A percentile compares a stretch with the other conserved stretches of the same genome.
phyloP scores from a whole-genome alignment of 257 asterid species.

The Jacaranda mimosifolia region DNA sequence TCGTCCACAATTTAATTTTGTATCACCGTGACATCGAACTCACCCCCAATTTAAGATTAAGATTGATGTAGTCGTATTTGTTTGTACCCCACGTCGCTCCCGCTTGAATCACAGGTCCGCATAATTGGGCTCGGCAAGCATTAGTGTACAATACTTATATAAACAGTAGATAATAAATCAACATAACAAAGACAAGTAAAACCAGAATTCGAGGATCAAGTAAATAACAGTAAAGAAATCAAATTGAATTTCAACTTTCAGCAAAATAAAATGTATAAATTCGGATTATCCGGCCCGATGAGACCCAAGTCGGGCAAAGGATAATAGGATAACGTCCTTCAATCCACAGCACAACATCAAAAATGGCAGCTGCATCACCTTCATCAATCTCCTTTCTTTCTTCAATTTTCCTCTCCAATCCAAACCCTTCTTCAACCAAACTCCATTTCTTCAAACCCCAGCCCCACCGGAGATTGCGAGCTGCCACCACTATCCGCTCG shows the following conservation, averaged over 20 bases:
- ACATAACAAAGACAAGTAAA: too few relatives aligned
- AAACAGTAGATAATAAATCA: too few relatives aligned
- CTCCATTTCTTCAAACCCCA: conserved; percentile 44
- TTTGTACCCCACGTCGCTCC: too few relatives aligned
- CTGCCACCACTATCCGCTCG: conserved; percentile 45
- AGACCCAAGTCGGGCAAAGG: not conserved
- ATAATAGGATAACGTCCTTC: conserved; percentile 41
- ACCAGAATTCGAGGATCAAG: too few relatives aligned
- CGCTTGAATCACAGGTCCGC: too few relatives aligned
- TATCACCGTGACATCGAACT: too few relatives aligned
- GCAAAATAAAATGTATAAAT: not conserved
- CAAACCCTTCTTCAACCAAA: conserved; percentile 40
- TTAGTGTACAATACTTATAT: too few relatives aligned
- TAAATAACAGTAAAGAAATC: too few relatives aligned
- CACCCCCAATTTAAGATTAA: too few relatives aligned
- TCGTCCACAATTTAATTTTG: too few relatives aligned
- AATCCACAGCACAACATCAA: conserved; percentile 16
- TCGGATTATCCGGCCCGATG: not conserved
- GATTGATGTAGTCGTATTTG: too few relatives aligned
- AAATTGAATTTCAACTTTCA: not conserved
- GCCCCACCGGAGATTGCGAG: conserved; percentile 22
- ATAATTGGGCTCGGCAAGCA: too few relatives aligned
- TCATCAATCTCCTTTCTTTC: conserved; percentile 76
- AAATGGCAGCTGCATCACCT: conserved; percentile 61
- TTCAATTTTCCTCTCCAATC: conserved; percentile 60